Evolutionary conservation across 768 basidiomycete genomes (phyloP), one percentile per base, ranked within the genome.

Genomic region (Kwoniella botswanensis): DNA sequence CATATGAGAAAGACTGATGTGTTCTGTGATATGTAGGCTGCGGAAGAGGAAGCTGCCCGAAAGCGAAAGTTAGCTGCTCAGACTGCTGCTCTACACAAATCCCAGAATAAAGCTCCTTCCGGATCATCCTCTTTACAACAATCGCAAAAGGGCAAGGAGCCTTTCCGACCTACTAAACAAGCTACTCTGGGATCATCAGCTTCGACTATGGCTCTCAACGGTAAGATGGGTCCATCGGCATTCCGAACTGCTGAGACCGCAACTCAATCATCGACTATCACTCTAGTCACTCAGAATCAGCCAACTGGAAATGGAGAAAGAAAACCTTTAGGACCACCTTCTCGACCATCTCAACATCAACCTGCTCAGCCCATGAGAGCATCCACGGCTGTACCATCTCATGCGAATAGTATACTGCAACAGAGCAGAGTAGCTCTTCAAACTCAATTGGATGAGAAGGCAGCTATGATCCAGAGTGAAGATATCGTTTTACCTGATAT

Each of bases 401-500:
- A 71, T 35, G 65, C 73, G 4, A 74, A 75, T 22, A 65, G 29
- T 54, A 69, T 78, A 2, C 65, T 79, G 2, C 71, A 74, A 42
- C 77, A 81, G 55, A 71, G 71, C 26, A 61, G 79, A 29, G 68
- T 77, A 12, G 76, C 74, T 4, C 60, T 81, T 21, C 76, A 80
- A 59, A 56, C 63, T 46, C 74, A 78, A 50, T 53, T 78, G 54
- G 79, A 77, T 10, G 71, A 78, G 42, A 73, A 77, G 64, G 71
- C 73, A n/a, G 59, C 65, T 15, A 64, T 78, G 71, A 65, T 79
- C 35, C 75, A 76, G 29, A 70, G 74, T 10, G 81, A 83, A 60
- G 84, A 84, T 60, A 81, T 80, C 17, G 81, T 95, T 76, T 86
- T 99, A 18, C 95, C 96, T 0, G 96, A 98, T 57, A 94, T 97